Evolutionary conservation across 345 rosid genomes (phyloP).

Genomic region (Eucalyptus pauciflora): DNA sequence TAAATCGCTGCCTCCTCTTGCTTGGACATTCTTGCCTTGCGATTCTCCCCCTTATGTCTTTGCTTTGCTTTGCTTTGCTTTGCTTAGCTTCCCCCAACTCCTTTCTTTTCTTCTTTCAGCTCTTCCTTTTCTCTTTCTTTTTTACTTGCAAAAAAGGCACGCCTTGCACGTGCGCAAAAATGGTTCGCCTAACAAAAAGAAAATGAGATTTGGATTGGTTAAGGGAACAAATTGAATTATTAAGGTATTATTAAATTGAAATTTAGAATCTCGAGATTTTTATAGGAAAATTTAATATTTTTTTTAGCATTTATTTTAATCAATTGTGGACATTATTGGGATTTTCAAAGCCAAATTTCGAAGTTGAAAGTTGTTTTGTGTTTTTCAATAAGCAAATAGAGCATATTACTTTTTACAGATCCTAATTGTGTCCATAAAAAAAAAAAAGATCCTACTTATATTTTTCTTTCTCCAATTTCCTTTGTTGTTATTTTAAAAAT

Average conservation of each 20-base stretch:
- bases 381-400: background rate
- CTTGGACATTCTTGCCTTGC: background rate
- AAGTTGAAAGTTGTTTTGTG: background rate
- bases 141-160: background rate
- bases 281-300: no score
- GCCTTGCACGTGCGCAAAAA: background rate
- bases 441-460: background rate
- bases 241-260: background rate
- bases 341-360: background rate
- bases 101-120: background rate
- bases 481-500: background rate
- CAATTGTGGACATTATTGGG: background rate
- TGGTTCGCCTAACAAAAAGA: background rate
- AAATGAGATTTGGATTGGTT: background rate
- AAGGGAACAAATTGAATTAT: background rate
- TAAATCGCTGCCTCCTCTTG: conserved; percentile 6
- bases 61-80: background rate
- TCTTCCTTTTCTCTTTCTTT: background rate
- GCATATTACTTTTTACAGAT: no score
- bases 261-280: background rate
- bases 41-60: background rate
- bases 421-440: no score
- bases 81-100: background rate
- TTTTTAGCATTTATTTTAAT: background rate
- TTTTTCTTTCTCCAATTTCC: background rate